These are phyloP conservation scores for Xylaria sp. DNA, from an alignment of 2,329 filamentous ascomycete species.

Conservation along the genomic window DNA sequence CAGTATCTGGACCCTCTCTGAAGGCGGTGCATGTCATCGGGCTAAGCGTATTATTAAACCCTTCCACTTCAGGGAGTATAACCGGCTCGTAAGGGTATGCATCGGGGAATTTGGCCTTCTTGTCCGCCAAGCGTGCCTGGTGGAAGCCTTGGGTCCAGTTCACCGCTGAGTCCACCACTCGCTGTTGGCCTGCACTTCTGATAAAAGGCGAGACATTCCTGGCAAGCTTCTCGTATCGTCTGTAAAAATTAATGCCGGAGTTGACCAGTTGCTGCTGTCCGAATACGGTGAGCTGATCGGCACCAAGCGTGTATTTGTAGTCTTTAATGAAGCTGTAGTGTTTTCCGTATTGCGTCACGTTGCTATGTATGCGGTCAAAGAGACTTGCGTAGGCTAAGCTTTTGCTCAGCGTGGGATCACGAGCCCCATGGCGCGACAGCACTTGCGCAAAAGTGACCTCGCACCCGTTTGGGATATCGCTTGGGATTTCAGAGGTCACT, in stretches of 20 bases:
- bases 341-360: slow-evolving; percentile 66
- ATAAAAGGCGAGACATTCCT: slow-evolving; percentile 72
- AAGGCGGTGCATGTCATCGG: slow-evolving; percentile 79
- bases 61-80: slow-evolving; percentile 74
- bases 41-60: slow-evolving; percentile 83
- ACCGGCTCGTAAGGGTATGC: slow-evolving; percentile 67
- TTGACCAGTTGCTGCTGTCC: slow-evolving; percentile 77
- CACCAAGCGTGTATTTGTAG: slow-evolving; percentile 77
- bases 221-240: slow-evolving; percentile 74
- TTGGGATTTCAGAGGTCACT: slow-evolving; percentile 73
- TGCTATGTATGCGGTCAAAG: slow-evolving; percentile 72
- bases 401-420: slow-evolving; percentile 80
- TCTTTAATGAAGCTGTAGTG: slow-evolving; percentile 76
- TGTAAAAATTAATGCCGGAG: slow-evolving; percentile 80
- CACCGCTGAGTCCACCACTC: slow-evolving; percentile 78
- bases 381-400: slow-evolving; percentile 70
- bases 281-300: slow-evolving; percentile 74
- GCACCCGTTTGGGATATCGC: slow-evolving; percentile 73
- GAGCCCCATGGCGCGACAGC: slow-evolving; percentile 85
- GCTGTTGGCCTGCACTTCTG: slow-evolving; percentile 74
- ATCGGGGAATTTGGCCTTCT: slow-evolving; percentile 56
- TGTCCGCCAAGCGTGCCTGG: slow-evolving; percentile 56
- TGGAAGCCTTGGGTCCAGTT: slow-evolving; percentile 83
- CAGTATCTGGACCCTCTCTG: slow-evolving; percentile 67
- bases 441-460: slow-evolving; percentile 82